Evolutionary conservation across 2,329 filamentous ascomycete species (phyloP), one percentile per base, ranked within the genome.

Genomic region (Colletotrichum australisinense): DNA sequence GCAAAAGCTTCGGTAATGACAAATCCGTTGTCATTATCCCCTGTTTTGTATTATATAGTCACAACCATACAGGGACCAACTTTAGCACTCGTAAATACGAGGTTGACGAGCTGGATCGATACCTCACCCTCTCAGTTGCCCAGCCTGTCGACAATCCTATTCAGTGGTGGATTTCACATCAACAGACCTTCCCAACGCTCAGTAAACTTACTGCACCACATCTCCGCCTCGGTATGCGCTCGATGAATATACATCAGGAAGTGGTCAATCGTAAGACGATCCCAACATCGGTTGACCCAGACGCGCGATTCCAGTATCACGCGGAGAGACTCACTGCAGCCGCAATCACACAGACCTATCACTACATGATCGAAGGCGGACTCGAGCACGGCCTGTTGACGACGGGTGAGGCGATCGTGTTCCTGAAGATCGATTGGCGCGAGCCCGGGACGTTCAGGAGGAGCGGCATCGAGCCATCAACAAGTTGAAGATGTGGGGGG

Each of bases 301-400:
- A 80, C 5, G 81, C 79, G 16, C 79, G 74, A 7, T 82, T 83
- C 57, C 72, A 79, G 52, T 81, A 85, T 57, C 74, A 81, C 38
- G 81, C 81, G 22, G 81, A 83, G 65, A 81, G 77, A 72, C 79
- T 86, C 5, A 78, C 83, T 0, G 80, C 82, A 9, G 82, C 86
- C 26, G 82, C 86, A 14, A 77, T 89, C 49, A 85, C 84, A 5
- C 83, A 89, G 77, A 84, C 82, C 0, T 89, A 86, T 75, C 81
- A 85, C 42, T 88, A 88, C 76, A 89, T 89, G 82, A 81, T 89
- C 12, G 76, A 84, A 63, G 78, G 78, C 16, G 84, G 87, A 0
- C 78, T 87, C 7, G 81, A 85, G 68, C 86, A 85, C 73, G 81
- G 86, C 19, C 78, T 81, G 28, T 67, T 88, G 52, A 82, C 79